These are phyloP conservation scores for Polytrichum formosum DNA, from an alignment of 225 moss, liverwort and hornwort species.

Conservation along the genomic window DNA sequence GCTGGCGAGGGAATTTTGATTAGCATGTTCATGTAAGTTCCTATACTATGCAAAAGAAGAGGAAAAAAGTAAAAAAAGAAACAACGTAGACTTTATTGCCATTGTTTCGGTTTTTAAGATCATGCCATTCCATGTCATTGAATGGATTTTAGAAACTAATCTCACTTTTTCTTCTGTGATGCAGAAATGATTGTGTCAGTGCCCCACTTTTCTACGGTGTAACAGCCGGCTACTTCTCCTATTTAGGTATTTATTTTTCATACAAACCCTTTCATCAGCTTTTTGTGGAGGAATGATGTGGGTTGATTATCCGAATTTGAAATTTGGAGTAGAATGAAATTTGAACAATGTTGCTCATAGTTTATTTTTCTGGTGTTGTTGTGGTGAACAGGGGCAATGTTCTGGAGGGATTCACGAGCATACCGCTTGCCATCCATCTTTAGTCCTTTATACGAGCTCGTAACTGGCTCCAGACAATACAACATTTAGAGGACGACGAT, in stretches of 20 bases:
- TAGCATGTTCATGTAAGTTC: slow-evolving; percentile 84
- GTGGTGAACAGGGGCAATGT: slow-evolving; percentile 37
- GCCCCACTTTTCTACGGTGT: slow-evolving; percentile 53
- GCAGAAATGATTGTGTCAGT: slow-evolving; percentile 55
- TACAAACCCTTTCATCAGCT: neutral
- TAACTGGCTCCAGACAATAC: slow-evolving; percentile 53
- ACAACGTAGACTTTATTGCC: no score
- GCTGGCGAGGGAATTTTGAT: slow-evolving; percentile 86
- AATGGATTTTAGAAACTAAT: no score
- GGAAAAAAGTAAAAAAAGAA: no score
- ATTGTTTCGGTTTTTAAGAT: no score
- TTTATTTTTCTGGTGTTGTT: no score
- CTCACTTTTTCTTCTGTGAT: no score
- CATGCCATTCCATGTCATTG: no score
- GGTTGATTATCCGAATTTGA: no score
- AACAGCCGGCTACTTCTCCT: slow-evolving; percentile 31
- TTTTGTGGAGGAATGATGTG: no score
- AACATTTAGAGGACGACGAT: no score
- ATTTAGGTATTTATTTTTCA: slow-evolving; percentile 37
- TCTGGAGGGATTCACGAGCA: slow-evolving; percentile 62
- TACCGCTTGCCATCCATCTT: slow-evolving; percentile 47
- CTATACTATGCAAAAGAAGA: neutral
- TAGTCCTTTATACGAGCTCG: slow-evolving; percentile 54
- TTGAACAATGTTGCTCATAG: no score
- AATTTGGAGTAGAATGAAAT: no score